Evolutionary conservation across 2,329 filamentous ascomycete genomes (phyloP), one percentile per base, ranked within the genome.

Genomic region (Cercospora janseana): DNA sequence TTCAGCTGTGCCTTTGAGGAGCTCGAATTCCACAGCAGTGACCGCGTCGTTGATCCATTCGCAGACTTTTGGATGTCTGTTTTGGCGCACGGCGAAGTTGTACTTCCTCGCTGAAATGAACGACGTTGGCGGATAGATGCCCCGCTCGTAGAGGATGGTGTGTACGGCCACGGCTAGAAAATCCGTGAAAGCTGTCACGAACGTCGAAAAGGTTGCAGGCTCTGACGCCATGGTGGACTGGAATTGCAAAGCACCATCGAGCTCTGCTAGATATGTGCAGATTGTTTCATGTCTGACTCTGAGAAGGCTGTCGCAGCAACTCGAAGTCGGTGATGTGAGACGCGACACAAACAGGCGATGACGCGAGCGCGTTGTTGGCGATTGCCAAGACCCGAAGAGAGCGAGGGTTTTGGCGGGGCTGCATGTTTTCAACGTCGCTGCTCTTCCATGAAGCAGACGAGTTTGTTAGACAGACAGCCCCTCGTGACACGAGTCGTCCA

Each of bases 141-240:
- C 70, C 60, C 91, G 87, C 63, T 93, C 83, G 74, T 84, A 92
- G 60, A 95, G 81, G 62, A 96, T 84, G 52, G 88, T 88, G 75
- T 96, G 91, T 57, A 92, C 81, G 61, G 87, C 81, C 55, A 92
- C 82, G 54, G 84, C 87, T 49, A 95, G 80, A 72, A 95, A 95
- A 64, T 84, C 81, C 55, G 80, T 81, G 71, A 95, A 91, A 44
- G 83, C 80, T 50, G 76, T 72, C 57, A 91, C 78, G 58, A 91
- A 80, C 45, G 74, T 67, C 67, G 77, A 63, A 73, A 81, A 72
- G 13, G 68, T 71, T 1, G 66, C 51, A 13, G 46, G 26, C 7
- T 61, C 55, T 16, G 58, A 47, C 6, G 59, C 46, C 60, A 63
- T 64, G 9, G 23, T 42, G 1, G 32, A 15, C 7, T 15, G 29